Base-by-base conservation (phyloP, 192 early-diverging fungal species). In the Kickxella alabastrina region DNA sequence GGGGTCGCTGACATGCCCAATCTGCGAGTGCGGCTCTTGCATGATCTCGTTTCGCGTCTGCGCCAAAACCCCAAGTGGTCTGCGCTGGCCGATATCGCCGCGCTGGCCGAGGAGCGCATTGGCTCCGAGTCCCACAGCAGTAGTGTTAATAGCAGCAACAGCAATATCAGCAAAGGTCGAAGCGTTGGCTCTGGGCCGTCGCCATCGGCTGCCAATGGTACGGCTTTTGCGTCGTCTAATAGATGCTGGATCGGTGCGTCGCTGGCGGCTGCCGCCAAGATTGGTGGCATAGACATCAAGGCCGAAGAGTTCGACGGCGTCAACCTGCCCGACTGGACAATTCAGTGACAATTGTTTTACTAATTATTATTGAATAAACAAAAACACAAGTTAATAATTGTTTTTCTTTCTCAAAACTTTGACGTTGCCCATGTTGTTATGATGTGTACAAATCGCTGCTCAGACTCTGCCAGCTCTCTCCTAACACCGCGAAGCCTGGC, bases 181-280 rank as follows among this genome's bases (percentile, higher is more conserved):
- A n/a, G n/a, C n/a, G n/a, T n/a, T n/a, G n/a, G n/a, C n/a, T n/a
- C n/a, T n/a, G n/a, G n/a, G n/a, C n/a, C n/a, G n/a, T n/a, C n/a
- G 43, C 19, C 32, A 62, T 49, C 26, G 18, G 15, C 42, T 15
- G 68, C 75, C 23, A 65, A 66, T 31, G 82, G 80, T 0, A 65
- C 79, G 19, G 79, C 88, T 1, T 92, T 92, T 68, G 67, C 68
- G 43, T 61, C 77, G 12, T 86, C 88, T 45, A 76, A 83, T n/a
- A 74, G 87, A 1, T 65, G 80, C 7, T 95, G 92, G 92, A 81
- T 91, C 52, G 92, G 92, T 13, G 83, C 79, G 64, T 91, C 92
- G 19, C 59, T 94, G 34, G 79, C 86, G 4, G 89, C 87, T 7
- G 80, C 86, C 2, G 65, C 91, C 2, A 89, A 87, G 53, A 80